Base-by-base conservation (phyloP, 1,284 basidiomycete genomes). In the Pholiota adiposa region DNA sequence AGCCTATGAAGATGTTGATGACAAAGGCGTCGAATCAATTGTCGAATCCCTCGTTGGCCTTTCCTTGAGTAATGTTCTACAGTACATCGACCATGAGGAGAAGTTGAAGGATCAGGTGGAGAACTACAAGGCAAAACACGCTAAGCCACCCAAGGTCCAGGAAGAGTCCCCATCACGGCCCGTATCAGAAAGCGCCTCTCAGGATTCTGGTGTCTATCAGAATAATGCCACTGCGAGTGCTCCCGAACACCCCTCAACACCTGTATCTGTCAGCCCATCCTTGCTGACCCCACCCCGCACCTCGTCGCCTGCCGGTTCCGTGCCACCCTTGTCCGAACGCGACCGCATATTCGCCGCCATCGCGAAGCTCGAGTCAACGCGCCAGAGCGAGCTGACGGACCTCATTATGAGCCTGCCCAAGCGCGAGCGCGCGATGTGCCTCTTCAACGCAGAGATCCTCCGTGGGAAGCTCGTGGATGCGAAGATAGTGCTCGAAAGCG, bases 391-490 rank as follows among this genome's bases (percentile, higher is more conserved):
- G 63, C 80, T 94, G 54, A 87, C 89, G 0, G 92, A 92, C 51
- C 79, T 96, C 54, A 76, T 96, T 34, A 90, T 94, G 84, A 88
- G 87, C 64, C 79, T 97, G 23, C 88, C 91, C 2, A 96, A 94
- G 75, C 87, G 92, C 65, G 94, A 97, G 66, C 86, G 93, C 2
- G 93, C 93, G 0, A 83, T 96, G 84, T 94, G 92, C 73, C 79
- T 96, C 43, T 96, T 96, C 81, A 96, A 94, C 66, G 80, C 82
- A 8, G 93, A 96, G 65, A 83, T 93, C 38, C 79, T 96, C 33
- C 83, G 86, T 55, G 79, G 79, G 21, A 96, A 96, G 75, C 80
- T 96, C 12, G 84, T 83, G 1, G 94, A 94, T 67, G 94, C 94
- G 8, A 90, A 88, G 76, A 79, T 85, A 67, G 90, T 96, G 16